A percentile compares a stretch with the other conserved stretches of the same genome.
Conservation (phyloP, 2,329 filamentous ascomycete species). For the Shiraia sp. region DNA sequence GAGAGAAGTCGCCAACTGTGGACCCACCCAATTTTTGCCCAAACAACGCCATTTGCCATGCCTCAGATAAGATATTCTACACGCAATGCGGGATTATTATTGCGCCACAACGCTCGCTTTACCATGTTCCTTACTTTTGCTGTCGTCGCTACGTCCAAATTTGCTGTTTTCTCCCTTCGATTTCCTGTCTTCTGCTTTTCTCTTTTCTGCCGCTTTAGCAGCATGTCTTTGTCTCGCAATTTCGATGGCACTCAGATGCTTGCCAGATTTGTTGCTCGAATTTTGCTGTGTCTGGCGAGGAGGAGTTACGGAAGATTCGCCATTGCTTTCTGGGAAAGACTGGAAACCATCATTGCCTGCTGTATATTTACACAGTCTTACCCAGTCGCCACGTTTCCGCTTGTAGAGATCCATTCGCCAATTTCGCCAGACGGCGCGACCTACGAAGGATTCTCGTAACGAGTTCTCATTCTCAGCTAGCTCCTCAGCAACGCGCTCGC, state of each 20-base stretch:
- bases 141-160: slow-evolving; percentile 12
- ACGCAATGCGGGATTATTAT: slow-evolving; percentile 15
- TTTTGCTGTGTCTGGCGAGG: slow-evolving; percentile 3
- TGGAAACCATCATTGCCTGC: slow-evolving; percentile 57
- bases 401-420: slow-evolving; percentile 76
- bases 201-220: slow-evolving; percentile 44
- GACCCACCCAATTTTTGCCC: slow-evolving; percentile 1
- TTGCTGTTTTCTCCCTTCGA: slow-evolving; percentile 24
- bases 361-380: slow-evolving; percentile 59
- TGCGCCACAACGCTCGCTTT: slow-evolving; percentile 30
- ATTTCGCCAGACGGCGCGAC: slow-evolving; percentile 72
- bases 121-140: slow-evolving; percentile 26
- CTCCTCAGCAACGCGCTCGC: slow-evolving; percentile 68
- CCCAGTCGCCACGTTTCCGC: slow-evolving; percentile 65
- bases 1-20: not conserved
- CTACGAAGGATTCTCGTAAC: slow-evolving; percentile 66
- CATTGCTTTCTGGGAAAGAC: slow-evolving; percentile 50
- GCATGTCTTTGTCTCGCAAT: slow-evolving; percentile 62
- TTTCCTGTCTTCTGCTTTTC: slow-evolving; percentile 32
- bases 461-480: slow-evolving; percentile 62
- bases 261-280: slow-evolving; percentile 25
- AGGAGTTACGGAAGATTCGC: slow-evolving; percentile 19
- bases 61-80: slow-evolving; percentile 13
- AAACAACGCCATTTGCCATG: slow-evolving; percentile 29
- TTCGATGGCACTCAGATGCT: slow-evolving; percentile 52